A percentile compares a stretch with the other conserved stretches of the same genome.
Evolutionary conservation across 495 filamentous ascomycete species (phyloP).

Genomic region (Podospora anserina): DNA sequence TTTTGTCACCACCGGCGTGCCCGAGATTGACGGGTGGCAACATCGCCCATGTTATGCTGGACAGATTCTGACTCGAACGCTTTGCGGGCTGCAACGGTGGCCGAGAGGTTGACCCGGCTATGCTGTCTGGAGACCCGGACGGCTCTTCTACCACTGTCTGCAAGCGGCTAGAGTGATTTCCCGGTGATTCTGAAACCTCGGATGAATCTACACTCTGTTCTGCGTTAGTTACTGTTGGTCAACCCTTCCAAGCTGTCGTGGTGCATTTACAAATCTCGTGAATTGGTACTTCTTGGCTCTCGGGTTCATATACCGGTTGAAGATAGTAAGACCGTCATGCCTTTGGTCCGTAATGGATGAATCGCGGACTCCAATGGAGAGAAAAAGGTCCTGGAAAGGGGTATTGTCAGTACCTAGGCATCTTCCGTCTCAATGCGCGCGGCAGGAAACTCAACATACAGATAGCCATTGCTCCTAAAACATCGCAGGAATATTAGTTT

Average conservation of each 20-base stretch:
- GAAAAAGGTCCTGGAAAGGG: conserved; percentile 13
- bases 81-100: neutral
- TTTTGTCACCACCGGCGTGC: neutral
- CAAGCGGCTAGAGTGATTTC: neutral
- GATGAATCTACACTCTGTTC: neutral
- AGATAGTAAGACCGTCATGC: conserved; percentile 12
- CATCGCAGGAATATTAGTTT: neutral
- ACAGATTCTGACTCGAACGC: neutral
- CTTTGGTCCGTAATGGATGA: conserved; percentile 14
- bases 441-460: neutral
- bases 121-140: neutral
- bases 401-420: neutral
- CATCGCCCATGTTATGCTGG: neutral
- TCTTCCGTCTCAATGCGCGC: neutral
- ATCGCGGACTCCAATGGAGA: conserved; percentile 17
- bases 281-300: conserved; percentile 16
- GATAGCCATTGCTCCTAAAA: neutral
- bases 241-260: neutral
- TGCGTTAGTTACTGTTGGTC: neutral
- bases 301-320: conserved; percentile 20
- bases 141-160: neutral
- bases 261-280: neutral
- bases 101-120: neutral
- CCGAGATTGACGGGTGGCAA: neutral
- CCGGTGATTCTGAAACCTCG: neutral